A percentile compares a stretch with the other conserved stretches of the same genome.
These are phyloP conservation scores for Plantago major DNA, from an alignment of 257 asterid species.

Conservation along the genomic window DNA sequence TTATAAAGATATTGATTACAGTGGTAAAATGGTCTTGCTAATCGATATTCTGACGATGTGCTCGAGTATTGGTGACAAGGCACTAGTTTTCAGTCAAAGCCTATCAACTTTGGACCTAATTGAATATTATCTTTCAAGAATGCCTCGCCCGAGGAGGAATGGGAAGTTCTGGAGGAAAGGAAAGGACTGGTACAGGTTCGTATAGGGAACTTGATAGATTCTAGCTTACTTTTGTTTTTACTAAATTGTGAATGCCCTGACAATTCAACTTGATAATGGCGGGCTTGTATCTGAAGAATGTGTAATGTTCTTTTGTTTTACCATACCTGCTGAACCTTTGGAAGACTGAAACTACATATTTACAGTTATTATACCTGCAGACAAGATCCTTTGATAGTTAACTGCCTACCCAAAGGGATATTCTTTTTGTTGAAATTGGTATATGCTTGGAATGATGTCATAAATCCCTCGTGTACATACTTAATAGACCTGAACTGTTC, in stretches of 20 bases:
- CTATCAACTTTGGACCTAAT: constrained; percentile 77
- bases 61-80: constrained; percentile 81
- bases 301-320: no score
- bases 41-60: constrained; percentile 85
- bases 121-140: constrained; percentile 77
- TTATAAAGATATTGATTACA: constrained; percentile 64
- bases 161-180: constrained; percentile 86
- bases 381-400: no score
- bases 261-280: no score
- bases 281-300: no score
- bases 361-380: no score
- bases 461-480: no score
- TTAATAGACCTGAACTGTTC: no score
- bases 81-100: constrained; percentile 92
- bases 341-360: no score
- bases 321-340: no score
- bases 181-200: constrained; percentile 98
- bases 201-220: constrained; percentile 17
- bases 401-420: no score
- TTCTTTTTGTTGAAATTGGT: no score
- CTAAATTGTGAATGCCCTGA: constrained; percentile 8
- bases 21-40: constrained; percentile 96
- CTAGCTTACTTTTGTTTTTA: constrained; percentile 8
- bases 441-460: no score
- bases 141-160: constrained; percentile 63